These are phyloP conservation scores for Paramecium caudatum DNA, from an alignment of 73 alveolate genomes.

Conservation along the genomic window DNA sequence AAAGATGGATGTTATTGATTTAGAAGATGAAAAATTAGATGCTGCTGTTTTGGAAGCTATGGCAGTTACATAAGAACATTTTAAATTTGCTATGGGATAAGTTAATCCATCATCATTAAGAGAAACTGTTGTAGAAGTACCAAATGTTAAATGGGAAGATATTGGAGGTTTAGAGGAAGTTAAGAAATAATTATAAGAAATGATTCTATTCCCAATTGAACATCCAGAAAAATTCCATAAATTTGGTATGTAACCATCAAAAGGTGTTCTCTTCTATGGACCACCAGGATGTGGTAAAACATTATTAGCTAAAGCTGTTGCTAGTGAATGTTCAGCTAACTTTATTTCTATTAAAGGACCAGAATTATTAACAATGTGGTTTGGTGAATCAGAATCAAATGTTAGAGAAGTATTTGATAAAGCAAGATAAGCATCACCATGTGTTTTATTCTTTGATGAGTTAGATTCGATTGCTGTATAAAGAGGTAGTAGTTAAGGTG, in stretches of 20 bases:
- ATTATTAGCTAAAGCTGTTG: slow-evolving; percentile 85
- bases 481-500: slow-evolving; percentile 88
- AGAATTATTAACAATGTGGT: slow-evolving; percentile 86
- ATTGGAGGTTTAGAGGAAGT: slow-evolving; percentile 99
- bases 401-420: slow-evolving; percentile 92
- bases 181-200: slow-evolving; percentile 95
- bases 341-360: slow-evolving; percentile 90
- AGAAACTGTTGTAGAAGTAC: slow-evolving; percentile 96
- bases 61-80: slow-evolving; percentile 98
- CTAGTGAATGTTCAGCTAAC: slow-evolving; percentile 90
- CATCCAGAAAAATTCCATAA: slow-evolving; percentile 94
- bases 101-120: slow-evolving; percentile 87
- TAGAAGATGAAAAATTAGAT: slow-evolving; percentile 97
- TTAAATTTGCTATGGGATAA: slow-evolving; percentile 96
- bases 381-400: slow-evolving; percentile 90
- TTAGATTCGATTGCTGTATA: slow-evolving; percentile 90
- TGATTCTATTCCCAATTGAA: slow-evolving; percentile 98
- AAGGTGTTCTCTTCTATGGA: slow-evolving; percentile 82
- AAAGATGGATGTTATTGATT: slow-evolving; percentile 98
- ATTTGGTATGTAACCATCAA: slow-evolving; percentile 86
- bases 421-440: slow-evolving; percentile 92
- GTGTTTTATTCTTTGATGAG: slow-evolving; percentile 93
- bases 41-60: slow-evolving; percentile 92
- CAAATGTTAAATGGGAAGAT: slow-evolving; percentile 98
- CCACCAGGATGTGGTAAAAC: slow-evolving; percentile 85